Evolutionary conservation across 495 filamentous ascomycete genomes (phyloP).

Genomic region (Ramalina intermedia): DNA sequence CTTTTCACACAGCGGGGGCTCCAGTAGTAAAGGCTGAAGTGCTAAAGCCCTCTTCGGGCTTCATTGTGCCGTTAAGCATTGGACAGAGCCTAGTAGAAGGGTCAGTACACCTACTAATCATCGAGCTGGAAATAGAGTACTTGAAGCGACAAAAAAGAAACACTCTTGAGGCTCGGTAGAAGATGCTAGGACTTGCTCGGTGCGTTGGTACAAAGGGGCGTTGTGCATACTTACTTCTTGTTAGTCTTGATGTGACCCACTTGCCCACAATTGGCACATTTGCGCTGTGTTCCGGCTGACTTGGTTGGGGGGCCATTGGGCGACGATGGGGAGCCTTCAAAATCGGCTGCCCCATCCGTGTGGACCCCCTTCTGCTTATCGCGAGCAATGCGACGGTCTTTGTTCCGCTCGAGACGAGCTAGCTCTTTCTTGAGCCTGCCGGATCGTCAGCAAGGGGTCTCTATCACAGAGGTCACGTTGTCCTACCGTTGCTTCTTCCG

Average conservation of each 20-base stretch:
- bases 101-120: conserved; percentile 14
- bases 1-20: conserved; percentile 19
- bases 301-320: conserved; percentile 31
- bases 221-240: conserved; percentile 56
- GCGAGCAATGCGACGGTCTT: conserved; percentile 76
- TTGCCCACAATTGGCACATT: conserved; percentile 93
- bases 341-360: conserved; percentile 30
- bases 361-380: conserved; percentile 69
- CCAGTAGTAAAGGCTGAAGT: conserved; percentile 40
- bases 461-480: conserved; percentile 5
- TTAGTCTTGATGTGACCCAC: conserved; percentile 99
- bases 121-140: conserved; percentile 1
- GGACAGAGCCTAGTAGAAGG: conserved; percentile 59
- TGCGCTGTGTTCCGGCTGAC: conserved; percentile 57
- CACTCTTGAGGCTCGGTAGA: background rate
- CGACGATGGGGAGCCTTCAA: conserved; percentile 26
- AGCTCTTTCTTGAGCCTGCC: conserved; percentile 60
- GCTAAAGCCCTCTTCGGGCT: conserved; percentile 46
- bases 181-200: background rate
- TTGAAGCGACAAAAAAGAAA: conserved; percentile 6
- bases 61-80: conserved; percentile 74
- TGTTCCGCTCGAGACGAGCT: conserved; percentile 72
- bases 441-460: conserved; percentile 4
- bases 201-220: background rate
- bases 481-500: conserved; percentile 39